Base-by-base conservation (phyloP, 1,139 yeast genomes). In the Saccharomyces hybrid region DNA sequence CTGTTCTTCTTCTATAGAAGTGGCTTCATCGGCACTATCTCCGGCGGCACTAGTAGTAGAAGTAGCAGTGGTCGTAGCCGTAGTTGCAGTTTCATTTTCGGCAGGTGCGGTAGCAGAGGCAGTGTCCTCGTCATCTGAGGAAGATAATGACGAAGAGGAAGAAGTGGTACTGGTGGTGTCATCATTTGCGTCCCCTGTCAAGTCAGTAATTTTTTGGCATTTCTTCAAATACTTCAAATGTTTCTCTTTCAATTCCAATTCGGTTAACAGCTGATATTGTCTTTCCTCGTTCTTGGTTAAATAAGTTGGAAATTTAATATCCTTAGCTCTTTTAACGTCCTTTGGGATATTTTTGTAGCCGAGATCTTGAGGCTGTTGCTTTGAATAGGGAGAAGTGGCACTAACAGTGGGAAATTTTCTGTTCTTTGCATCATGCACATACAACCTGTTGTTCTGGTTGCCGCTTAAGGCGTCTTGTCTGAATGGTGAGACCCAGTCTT, bases 261-360 rank as follows among this genome's bases (percentile, higher is more conserved):
- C 62, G 34, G 55, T 55, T 52, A 67, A 53, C 28, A 54, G 38
- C 49, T 52, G 50, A 27, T 54, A 50, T 56, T 67, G 71, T 51
- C 63, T 60, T 32, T 51, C 53, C 57, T 66, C 69, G 47, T 59
- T 65, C 44, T 64, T 61, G 42, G 60, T 56, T 51, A 66, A 50
- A 51, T 63, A 60, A 16, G 58, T 44, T 4, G 70, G 70, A 52
- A 65, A 65, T 28, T 55, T 57, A 27, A 67, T 64, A 49, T 67
- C 70, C 56, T 61, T 64, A 9, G 66, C 66, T 12, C 65, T 54
- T 49, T 56, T 60, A 38, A 59, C 55, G 4, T 54, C 53, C 46
- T 59, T 59, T 32, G 54, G 58, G 6, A 63, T 48, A 29, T 56
- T 61, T 28, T 58, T 61, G 54, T 59, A 65, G 41, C 69, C 70